Base-by-base conservation (phyloP, 208 protist genomes). In the Polymyxa betae region DNA sequence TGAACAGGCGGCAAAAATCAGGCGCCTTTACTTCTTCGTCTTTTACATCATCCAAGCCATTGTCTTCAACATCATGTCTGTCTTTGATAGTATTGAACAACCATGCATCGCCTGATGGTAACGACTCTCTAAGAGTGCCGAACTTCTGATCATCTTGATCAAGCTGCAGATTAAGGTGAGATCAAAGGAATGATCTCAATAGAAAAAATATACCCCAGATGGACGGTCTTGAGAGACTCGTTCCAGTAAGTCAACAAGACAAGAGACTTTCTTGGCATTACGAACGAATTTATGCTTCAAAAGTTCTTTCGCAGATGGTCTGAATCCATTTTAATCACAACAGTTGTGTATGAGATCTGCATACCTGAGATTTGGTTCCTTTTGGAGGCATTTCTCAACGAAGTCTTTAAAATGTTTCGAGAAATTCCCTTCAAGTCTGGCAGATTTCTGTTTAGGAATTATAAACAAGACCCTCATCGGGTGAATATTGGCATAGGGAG, bases 401-500 rank as follows among this genome's bases (percentile, higher is more conserved):
- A 95, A 95, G 66, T 93, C 91, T 35, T 77, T 46, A 77, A 95
- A 93, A 38, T 91, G n/a, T 0, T 82, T 46, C 0, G 90, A 92
- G 41, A 92, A 90, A 43, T 88, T 41, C 12, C 88, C 88, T 52
- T 92, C 52, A 24, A 92, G 38, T 29, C 12, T 43, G 0, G 91
- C 72, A 0, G 78, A 52, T 24, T 88, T 88, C 45, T 82, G 88
- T 60, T 91, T 90, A 0, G 93, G 93, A 91, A 95, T 95, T 24
- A 95, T 72, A 64, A 95, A 94, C 54, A 95, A 49, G 10, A 91
- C 94, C 41, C 92, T 88, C 45, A 93, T 44, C 38, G 93, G 94
- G 89, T 90, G 92, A n/a, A 93, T 0, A 38, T 94, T 89, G 20
- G 90, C 35, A 88, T 91, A 44, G 0, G 94, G 94, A 38, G 94